Percentiles rank a stretch among this genome's conserved stretches.
phyloP scores from a whole-genome alignment of 805 yeast genomes.

The Isabelozyma gotoi region DNA sequence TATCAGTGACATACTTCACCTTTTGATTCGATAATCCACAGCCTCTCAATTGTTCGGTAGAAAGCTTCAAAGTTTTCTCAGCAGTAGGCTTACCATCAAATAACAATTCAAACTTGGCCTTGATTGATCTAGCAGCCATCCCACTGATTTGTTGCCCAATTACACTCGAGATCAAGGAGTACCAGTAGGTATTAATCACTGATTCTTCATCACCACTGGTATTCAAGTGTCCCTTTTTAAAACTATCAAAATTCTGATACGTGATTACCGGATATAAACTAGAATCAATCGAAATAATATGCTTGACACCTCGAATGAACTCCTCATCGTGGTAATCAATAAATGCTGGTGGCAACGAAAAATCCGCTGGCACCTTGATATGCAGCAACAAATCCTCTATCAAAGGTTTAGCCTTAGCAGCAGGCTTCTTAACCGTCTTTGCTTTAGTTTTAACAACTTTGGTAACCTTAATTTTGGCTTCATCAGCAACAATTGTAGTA shows the following conservation, averaged over 20 bases:
- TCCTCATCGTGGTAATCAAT: conserved; percentile 29
- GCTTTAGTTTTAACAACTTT: conserved; percentile 3
- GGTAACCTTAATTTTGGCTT: neutral
- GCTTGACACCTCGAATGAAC: conserved; percentile 31
- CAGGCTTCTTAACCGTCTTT: neutral
- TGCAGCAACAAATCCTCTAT: conserved; percentile 16
- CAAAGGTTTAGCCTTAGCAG: neutral
- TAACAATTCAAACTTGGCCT: conserved; percentile 39
- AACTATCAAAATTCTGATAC: conserved; percentile 25
- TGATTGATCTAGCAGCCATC: conserved; percentile 71
- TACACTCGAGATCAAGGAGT: conserved; percentile 39
- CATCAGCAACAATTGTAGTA: neutral
- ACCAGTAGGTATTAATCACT: conserved; percentile 33
- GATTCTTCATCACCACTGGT: neutral
- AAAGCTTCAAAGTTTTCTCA: conserved; percentile 35
- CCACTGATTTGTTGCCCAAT: conserved; percentile 80
- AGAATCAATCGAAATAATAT: conserved; percentile 30
- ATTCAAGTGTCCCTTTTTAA: conserved; percentile 6
- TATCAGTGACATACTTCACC: conserved; percentile 56
- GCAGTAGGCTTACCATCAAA: conserved; percentile 53
- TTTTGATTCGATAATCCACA: conserved; percentile 74
- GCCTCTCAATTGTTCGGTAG: conserved; percentile 50
- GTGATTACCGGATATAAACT: conserved; percentile 33
- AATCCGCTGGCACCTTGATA: conserved; percentile 11
- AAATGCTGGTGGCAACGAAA: conserved; percentile 26